Evolutionary conservation across 169 alveolate genomes (phyloP).

Genomic region (Eimeria necatrix): DNA sequence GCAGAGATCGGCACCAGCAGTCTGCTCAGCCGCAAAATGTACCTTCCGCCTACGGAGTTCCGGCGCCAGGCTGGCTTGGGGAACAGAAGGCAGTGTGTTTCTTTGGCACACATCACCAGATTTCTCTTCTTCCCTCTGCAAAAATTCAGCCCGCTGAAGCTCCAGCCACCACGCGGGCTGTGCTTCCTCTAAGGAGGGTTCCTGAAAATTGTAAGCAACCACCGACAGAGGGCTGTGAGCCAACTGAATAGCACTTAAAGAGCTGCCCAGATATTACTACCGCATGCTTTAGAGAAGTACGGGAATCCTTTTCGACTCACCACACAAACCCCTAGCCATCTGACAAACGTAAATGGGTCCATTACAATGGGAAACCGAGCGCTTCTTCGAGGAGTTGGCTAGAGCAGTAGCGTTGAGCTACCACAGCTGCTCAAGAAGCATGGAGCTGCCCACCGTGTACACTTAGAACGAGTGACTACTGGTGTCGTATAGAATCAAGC

Average conservation of each 20-base stretch:
- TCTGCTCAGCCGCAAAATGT: constrained; percentile 21
- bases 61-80: neutral
- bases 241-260: neutral
- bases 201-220: constrained; percentile 14
- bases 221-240: neutral
- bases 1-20: neutral
- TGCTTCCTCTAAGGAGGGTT: constrained; percentile 74
- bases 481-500: too few species aligned
- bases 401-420: too few species aligned
- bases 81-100: neutral
- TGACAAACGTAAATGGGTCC: constrained; percentile 65
- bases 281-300: neutral
- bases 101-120: neutral
- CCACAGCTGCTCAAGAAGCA: too few species aligned
- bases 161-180: constrained; percentile 76
- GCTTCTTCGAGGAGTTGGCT: neutral
- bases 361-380: neutral
- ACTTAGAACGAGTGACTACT: too few species aligned
- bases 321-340: constrained; percentile 68
- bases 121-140: neutral
- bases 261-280: neutral
- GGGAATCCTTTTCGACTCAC: neutral
- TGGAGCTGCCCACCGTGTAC: too few species aligned
- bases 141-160: constrained; percentile 25
- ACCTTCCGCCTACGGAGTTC: constrained; percentile 30